phyloP scores from a whole-genome alignment of 208 protist species.

The Trypanosoma avium region DNA sequence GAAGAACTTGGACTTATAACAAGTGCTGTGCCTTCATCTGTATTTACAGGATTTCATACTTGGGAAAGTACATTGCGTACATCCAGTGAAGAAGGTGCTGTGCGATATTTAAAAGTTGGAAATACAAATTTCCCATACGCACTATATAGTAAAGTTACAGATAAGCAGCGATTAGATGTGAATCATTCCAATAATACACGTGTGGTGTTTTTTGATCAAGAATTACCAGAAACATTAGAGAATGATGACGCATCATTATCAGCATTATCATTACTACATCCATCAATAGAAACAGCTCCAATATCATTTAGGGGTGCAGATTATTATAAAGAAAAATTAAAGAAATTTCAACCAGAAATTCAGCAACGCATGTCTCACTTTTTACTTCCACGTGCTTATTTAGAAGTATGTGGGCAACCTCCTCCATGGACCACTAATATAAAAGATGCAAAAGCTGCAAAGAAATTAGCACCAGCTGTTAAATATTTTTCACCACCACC shows the following conservation, averaged over 20 bases:
- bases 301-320: slow-evolving; percentile 2
- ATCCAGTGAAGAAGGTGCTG: slow-evolving; percentile 23
- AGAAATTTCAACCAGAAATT: slow-evolving; percentile 36
- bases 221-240: neutral
- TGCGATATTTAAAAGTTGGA: slow-evolving; percentile 66
- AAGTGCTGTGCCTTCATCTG: slow-evolving; percentile 27
- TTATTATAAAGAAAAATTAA: slow-evolving; percentile 64
- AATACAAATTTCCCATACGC: slow-evolving; percentile 66
- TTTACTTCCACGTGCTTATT: slow-evolving; percentile 57
- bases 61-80: slow-evolving; percentile 70
- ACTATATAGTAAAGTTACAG: slow-evolving; percentile 53
- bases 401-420: slow-evolving; percentile 56
- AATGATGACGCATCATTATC: no score
- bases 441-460: slow-evolving; percentile 28
- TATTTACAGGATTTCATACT: slow-evolving; percentile 30
- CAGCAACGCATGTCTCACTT: slow-evolving; percentile 67
- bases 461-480: slow-evolving; percentile 11
- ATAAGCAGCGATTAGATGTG: slow-evolving; percentile 31
- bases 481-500: slow-evolving; percentile 11
- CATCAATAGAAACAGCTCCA: neutral
- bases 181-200: slow-evolving; percentile 53
- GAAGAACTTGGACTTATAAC: slow-evolving; percentile 63
- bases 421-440: slow-evolving; percentile 35
- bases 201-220: slow-evolving; percentile 33
- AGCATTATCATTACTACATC: no score